These are phyloP conservation scores for Tuber umbilicatum DNA, from an alignment of 495 filamentous ascomycete genomes.

Conservation along the genomic window DNA sequence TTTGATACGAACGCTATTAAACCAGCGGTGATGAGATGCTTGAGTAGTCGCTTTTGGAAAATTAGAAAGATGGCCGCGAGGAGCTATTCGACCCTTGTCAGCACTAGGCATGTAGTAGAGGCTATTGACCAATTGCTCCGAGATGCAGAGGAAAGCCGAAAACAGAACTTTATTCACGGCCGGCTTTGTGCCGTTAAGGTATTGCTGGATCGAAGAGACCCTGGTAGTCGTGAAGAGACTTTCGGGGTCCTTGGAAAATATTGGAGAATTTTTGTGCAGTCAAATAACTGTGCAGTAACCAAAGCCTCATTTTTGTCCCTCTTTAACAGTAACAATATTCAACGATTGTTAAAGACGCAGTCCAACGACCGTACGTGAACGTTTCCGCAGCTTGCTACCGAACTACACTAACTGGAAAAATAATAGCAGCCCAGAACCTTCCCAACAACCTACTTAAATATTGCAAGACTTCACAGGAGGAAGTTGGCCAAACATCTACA, in stretches of 20 bases:
- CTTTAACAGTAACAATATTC: slow-evolving; percentile 7
- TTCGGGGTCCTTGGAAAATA: slow-evolving; percentile 10
- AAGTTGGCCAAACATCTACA: slow-evolving; percentile 10
- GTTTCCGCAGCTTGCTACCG: not conserved
- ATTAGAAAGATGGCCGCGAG: slow-evolving; percentile 85
- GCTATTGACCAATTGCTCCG: slow-evolving; percentile 50
- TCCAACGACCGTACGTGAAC: slow-evolving; percentile 24
- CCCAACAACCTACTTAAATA: not conserved
- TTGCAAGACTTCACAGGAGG: slow-evolving; percentile 12
- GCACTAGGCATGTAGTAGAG: slow-evolving; percentile 49
- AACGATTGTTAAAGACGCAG: slow-evolving; percentile 9
- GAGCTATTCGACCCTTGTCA: slow-evolving; percentile 62
- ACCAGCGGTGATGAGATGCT: slow-evolving; percentile 50
- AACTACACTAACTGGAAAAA: slow-evolving; percentile 1
- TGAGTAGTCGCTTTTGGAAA: slow-evolving; percentile 75
- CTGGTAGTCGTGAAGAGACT: not conserved
- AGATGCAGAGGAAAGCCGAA: slow-evolving; percentile 38
- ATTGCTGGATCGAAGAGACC: slow-evolving; percentile 48
- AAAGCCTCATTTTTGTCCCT: slow-evolving; percentile 41
- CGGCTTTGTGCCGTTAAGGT: slow-evolving; percentile 54
- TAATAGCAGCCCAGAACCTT: not conserved
- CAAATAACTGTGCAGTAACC: slow-evolving; percentile 39
- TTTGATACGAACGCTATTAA: slow-evolving; percentile 46
- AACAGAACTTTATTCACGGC: slow-evolving; percentile 63
- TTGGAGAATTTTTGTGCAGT: slow-evolving; percentile 17